Evolutionary conservation across 1,284 basidiomycete genomes (phyloP).

Genomic region (Trametes polyzona): DNA sequence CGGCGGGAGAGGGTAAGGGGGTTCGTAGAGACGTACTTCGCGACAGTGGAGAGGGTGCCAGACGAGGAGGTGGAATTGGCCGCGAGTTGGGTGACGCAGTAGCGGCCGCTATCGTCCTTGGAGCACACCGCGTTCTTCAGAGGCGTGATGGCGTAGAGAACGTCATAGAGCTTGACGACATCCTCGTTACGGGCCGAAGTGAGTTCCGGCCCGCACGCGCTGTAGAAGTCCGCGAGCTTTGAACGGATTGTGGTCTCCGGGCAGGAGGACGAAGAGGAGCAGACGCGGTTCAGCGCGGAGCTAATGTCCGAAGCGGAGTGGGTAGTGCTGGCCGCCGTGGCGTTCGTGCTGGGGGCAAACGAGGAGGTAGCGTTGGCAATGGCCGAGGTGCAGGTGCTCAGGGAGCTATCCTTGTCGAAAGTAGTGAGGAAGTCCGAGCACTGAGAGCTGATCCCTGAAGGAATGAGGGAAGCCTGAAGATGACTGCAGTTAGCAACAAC

Average conservation of each 20-base stretch:
- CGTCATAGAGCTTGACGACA: constrained; percentile 75
- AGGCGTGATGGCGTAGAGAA: constrained; percentile 73
- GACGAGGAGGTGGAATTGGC: constrained; percentile 26
- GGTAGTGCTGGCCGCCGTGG: constrained; percentile 36
- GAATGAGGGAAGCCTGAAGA: constrained; percentile 55
- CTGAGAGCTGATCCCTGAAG: constrained; percentile 57
- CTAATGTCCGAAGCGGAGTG: constrained; percentile 52
- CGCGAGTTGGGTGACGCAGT: constrained; percentile 53
- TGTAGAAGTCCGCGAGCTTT: constrained; percentile 70
- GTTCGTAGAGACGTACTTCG: constrained; percentile 21
- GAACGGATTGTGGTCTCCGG: constrained; percentile 58
- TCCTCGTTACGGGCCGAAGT: constrained; percentile 48
- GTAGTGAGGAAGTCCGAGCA: constrained; percentile 66
- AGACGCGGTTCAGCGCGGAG: constrained; percentile 20
- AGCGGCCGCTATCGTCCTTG: constrained; percentile 69
- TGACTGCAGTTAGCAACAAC: constrained; percentile 23
- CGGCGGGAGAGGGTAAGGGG: constrained; percentile 21
- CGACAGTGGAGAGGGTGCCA: constrained; percentile 27
- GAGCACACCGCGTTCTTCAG: constrained; percentile 72
- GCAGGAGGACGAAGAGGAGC: constrained; percentile 48
- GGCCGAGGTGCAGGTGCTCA: constrained; percentile 68
- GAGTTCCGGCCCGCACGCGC: constrained; percentile 72
- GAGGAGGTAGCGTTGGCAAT: constrained; percentile 63
- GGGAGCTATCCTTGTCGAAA: constrained; percentile 63
- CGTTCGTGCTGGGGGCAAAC: constrained; percentile 56